Evolutionary conservation across 345 rosid species (phyloP), one percentile per base, ranked within the genome.

Genomic region (Turritis glabra): DNA sequence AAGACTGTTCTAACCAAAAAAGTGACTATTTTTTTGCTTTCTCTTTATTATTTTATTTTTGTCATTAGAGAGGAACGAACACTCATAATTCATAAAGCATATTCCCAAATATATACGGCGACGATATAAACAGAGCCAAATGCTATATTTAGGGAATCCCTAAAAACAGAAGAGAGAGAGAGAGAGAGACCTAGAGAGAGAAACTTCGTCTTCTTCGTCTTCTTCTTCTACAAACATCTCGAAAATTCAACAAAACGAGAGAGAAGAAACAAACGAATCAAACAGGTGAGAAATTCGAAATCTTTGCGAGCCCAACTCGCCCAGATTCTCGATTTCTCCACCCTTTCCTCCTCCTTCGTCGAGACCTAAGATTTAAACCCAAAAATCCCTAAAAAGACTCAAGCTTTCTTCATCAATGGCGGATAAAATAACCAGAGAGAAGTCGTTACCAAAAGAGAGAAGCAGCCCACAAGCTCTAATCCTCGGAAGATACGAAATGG

Each of bases 401-500:
- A 0, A 14, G 5, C n/a, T 41, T 58, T 19, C 18, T 5, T 25
- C 47, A 7, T 69, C 52, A 22, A 77, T 77, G 80, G 66, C 80
- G 61, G 58, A 18, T 19, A 25, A 35, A 5, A 30, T 66, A 21
- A 6, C 6, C 0, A 66, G 78, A 47, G 67, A 8, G 7, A 54
- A 25, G 7, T 77, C 80, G 8, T 13, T 64, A 17, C 80, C 72
- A 5, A 77, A 77, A 22, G 80, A 77, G 11, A 54, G 69, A 78
- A 37, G 40, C 61, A 64, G 64, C 57, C 70, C 48, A 33, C 85
- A 84, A 72, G 35, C 82, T 17, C 86, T 85, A 3, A 89, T 93
- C 21, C 84, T 93, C 0, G 93, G 96, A 12, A 80, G 82, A n/a
- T 93, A 83, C 78, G 90, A 91, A 73, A 77, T 91, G 66, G 97